Percentiles rank a stretch among this genome's conserved stretches.
Evolutionary conservation across 768 basidiomycete species (phyloP).

Genomic region (Lyophyllum decastes): DNA sequence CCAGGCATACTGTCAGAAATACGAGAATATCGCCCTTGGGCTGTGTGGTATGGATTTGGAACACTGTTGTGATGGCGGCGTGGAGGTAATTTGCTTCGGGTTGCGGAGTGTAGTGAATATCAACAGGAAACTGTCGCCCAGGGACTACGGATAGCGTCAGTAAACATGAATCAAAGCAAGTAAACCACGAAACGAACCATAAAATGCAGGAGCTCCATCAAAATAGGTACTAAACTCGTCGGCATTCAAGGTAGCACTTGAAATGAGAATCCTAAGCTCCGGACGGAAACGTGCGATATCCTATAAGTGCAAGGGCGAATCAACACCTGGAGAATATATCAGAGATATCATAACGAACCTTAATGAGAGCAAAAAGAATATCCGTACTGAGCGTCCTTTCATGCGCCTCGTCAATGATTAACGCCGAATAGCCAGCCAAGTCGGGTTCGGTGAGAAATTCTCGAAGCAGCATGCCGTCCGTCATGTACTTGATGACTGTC

Average conservation of each 20-base stretch:
- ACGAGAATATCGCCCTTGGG: slow-evolving; percentile 97
- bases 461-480: slow-evolving; percentile 96
- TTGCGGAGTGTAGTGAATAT: slow-evolving; percentile 98
- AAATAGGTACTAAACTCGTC: slow-evolving; percentile 99
- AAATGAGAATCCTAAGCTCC: slow-evolving; percentile 90
- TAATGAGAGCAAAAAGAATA: slow-evolving; percentile 96
- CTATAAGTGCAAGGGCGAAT: slow-evolving; percentile 40
- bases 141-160: slow-evolving; percentile 60
- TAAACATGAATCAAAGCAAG: not conserved
- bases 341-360: slow-evolving; percentile 63
- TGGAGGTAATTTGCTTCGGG: slow-evolving; percentile 99
- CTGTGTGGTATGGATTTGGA: slow-evolving; percentile 99
- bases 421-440: slow-evolving; percentile 88
- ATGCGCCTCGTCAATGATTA: slow-evolving; percentile 99
- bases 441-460: slow-evolving; percentile 98
- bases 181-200: slow-evolving; percentile 51
- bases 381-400: slow-evolving; percentile 98
- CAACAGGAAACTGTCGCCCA: slow-evolving; percentile 95
- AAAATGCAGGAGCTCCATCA: slow-evolving; percentile 93
- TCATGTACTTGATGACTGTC: slow-evolving; percentile 99
- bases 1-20: slow-evolving; percentile 79
- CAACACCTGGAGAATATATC: slow-evolving; percentile 25
- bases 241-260: slow-evolving; percentile 95
- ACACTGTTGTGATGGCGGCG: slow-evolving; percentile 97
- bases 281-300: slow-evolving; percentile 97